Conservation (phyloP, 306 rosid species). For the Luffa acutangula region DNA sequence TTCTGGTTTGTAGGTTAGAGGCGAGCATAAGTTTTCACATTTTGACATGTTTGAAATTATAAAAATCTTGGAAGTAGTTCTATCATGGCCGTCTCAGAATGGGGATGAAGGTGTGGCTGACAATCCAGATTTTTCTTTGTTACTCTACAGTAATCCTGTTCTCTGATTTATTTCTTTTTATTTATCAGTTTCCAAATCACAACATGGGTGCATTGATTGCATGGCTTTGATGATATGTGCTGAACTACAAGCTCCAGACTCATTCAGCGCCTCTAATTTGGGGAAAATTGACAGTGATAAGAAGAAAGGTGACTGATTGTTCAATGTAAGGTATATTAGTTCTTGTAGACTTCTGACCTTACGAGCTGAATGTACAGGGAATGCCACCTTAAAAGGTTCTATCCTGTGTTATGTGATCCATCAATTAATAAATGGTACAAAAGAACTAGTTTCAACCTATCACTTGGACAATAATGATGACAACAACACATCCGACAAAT, state of each 20-base stretch:
- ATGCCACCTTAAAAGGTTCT: conserved; percentile 26
- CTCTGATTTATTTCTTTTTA: background rate
- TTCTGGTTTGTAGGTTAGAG: conserved; percentile 51
- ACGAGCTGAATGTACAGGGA: conserved; percentile 23
- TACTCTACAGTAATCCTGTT: conserved; percentile 6
- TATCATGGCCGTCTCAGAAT: conserved; percentile 67
- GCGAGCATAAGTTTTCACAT: conserved; percentile 48
- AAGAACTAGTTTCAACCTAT: background rate
- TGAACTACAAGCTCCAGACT: conserved; percentile 46
- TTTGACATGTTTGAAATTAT: conserved; percentile 39
- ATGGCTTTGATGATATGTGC: conserved; percentile 82
- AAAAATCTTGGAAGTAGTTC: conserved; percentile 44
- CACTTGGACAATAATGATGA: conserved; percentile 17
- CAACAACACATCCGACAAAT: conserved; percentile 8
- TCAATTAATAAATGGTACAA: conserved; percentile 24
- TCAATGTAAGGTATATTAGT: background rate
- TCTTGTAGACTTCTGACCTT: conserved; percentile 10
- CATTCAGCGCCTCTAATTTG: conserved; percentile 17
- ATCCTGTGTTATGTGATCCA: conserved; percentile 34
- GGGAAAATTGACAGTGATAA: conserved; percentile 19
- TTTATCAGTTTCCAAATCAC: conserved; percentile 61
- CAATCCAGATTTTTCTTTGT: conserved; percentile 5
- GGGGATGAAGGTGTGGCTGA: conserved; percentile 54
- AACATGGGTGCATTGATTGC: conserved; percentile 93
- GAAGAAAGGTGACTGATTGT: conserved; percentile 34